A percentile compares a stretch with the other conserved stretches of the same genome.
Conservation (phyloP, 2,329 filamentous ascomycete species). For the Cryphonectria carpinicola region DNA sequence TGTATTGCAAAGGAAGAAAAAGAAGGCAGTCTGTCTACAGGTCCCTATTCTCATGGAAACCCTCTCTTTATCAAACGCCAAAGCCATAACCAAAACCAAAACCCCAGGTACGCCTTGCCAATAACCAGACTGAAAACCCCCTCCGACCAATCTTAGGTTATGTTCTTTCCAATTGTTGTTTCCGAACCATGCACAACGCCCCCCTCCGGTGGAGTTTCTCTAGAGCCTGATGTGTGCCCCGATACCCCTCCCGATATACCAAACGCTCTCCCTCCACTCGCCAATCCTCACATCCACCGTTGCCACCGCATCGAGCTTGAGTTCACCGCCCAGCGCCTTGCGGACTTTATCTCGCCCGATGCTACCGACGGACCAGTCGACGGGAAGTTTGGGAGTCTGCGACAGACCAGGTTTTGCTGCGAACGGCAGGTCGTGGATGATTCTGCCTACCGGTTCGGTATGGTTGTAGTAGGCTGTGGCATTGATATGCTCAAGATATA, state of each 20-base stretch:
- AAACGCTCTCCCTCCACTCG: slow-evolving; percentile 72
- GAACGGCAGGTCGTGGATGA: slow-evolving; percentile 75
- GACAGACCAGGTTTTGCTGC: slow-evolving; percentile 75
- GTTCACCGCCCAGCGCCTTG: slow-evolving; percentile 76
- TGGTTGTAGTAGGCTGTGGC: slow-evolving; percentile 86
- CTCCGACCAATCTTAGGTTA: background rate
- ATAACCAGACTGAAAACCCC: background rate
- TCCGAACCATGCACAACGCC: slow-evolving; percentile 6
- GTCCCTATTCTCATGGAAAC: background rate
- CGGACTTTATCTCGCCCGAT: slow-evolving; percentile 76
- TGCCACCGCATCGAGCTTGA: slow-evolving; percentile 80
- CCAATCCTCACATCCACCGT: slow-evolving; percentile 76
- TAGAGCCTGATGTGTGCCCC: slow-evolving; percentile 64
- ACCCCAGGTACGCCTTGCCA: background rate
- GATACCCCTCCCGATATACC: slow-evolving; percentile 72
- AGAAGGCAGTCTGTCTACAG: background rate
- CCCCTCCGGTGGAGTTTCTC: background rate
- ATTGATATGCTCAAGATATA: slow-evolving; percentile 79
- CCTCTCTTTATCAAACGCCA: background rate
- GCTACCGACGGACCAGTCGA: slow-evolving; percentile 75
- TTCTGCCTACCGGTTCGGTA: slow-evolving; percentile 75
- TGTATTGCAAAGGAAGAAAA: background rate
- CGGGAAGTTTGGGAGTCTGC: slow-evolving; percentile 76
- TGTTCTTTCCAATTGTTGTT: background rate
- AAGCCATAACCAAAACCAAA: background rate